phyloP scores from a whole-genome alignment of 345 rosid genomes.

The Anacardium occidentale region DNA sequence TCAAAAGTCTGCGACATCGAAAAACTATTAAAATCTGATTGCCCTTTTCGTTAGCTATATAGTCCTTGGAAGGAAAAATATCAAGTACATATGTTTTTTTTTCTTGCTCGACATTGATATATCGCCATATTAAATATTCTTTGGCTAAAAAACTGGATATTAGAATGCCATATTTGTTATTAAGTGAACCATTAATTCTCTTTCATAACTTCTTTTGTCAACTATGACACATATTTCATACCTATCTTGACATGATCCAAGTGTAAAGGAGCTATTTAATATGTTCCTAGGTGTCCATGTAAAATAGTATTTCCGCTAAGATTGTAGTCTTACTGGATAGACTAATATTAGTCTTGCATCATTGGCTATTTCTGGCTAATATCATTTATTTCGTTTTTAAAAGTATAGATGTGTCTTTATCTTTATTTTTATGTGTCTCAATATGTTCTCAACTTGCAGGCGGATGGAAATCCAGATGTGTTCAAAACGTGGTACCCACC shows the following conservation, averaged over 20 bases:
- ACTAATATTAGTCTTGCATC: neutral
- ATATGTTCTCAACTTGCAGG: constrained; percentile 40
- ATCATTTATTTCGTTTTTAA: constrained; percentile 2
- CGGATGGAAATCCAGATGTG: constrained; percentile 56
- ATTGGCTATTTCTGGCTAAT: constrained; percentile 10
- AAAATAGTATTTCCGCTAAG: neutral
- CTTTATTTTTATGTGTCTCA: neutral
- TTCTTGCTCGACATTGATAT: neutral
- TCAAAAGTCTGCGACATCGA: neutral
- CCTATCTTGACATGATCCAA: neutral
- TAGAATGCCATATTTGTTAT: neutral
- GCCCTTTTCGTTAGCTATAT: neutral
- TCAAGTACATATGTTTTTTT: neutral
- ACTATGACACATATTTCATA: neutral
- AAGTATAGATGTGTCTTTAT: neutral
- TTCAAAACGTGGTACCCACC: constrained; percentile 95
- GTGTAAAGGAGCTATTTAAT: neutral
- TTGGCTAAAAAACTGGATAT: neutral
- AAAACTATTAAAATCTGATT: neutral
- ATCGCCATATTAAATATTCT: neutral
- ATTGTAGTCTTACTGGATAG: neutral
- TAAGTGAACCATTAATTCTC: neutral
- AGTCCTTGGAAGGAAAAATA: neutral
- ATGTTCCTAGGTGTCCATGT: neutral
- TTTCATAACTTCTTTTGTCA: neutral